phyloP scores from a whole-genome alignment of 176 grass and related monocot species.

The Bolboschoenus planiculmis region DNA sequence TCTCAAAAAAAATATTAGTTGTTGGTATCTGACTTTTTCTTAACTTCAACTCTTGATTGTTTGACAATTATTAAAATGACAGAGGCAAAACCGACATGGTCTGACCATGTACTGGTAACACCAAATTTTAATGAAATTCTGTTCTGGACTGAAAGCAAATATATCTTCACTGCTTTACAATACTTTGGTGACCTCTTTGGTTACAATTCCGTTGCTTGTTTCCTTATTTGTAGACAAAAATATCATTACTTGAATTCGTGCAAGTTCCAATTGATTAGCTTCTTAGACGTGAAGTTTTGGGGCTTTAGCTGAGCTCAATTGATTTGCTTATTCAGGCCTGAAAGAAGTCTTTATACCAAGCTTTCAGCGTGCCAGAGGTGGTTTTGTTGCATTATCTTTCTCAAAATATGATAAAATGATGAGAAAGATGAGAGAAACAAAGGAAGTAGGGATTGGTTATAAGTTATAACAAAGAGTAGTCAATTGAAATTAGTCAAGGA shows the following conservation, averaged over 20 bases:
- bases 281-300: not conserved
- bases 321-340: not conserved
- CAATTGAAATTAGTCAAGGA: not conserved
- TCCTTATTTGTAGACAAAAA: not conserved
- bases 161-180: not conserved
- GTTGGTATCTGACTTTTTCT: not conserved
- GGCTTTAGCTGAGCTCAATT: not conserved
- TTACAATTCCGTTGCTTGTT: not conserved
- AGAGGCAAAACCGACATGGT: not conserved
- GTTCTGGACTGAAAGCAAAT: too few relatives aligned
- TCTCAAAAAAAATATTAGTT: too few relatives aligned
- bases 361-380: not conserved
- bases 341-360: not conserved
- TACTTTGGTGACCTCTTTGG: not conserved
- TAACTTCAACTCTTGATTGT: not conserved
- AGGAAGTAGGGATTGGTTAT: not conserved
- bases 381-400: not conserved
- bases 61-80: not conserved
- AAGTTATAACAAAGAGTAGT: not conserved
- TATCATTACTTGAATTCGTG: not conserved
- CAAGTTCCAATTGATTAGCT: not conserved
- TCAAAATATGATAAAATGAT: not conserved
- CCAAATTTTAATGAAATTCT: too few relatives aligned
- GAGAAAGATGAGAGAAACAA: not conserved
- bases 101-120: not conserved